Evolutionary conservation across 1,284 basidiomycete genomes (phyloP).

Genomic region (Fomitopsis betulina): DNA sequence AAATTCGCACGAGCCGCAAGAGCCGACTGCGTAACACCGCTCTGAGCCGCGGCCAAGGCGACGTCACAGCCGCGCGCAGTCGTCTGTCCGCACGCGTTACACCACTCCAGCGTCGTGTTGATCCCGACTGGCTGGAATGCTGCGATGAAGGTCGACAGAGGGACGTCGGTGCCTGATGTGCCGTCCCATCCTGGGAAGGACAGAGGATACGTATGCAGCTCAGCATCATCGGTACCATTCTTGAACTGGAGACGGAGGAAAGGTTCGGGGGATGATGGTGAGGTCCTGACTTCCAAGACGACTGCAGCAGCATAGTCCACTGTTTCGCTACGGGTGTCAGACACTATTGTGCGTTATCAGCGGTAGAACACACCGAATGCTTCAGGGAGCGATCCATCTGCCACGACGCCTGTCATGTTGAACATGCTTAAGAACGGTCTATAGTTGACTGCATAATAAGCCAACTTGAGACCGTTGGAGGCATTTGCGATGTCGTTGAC

Average conservation of each 20-base stretch:
- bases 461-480: slow-evolving; percentile 38
- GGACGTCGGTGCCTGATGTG: slow-evolving; percentile 35
- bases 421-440: slow-evolving; percentile 52
- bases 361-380: slow-evolving; percentile 29
- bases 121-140: slow-evolving; percentile 48
- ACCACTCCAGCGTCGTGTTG: slow-evolving; percentile 56
- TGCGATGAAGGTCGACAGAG: slow-evolving; percentile 51
- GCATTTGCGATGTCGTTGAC: slow-evolving; percentile 39
- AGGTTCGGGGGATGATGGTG: slow-evolving; percentile 22
- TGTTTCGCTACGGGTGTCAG: slow-evolving; percentile 5
- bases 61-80: slow-evolving; percentile 31
- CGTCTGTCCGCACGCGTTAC: slow-evolving; percentile 50
- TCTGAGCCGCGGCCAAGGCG: neutral
- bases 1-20: neutral
- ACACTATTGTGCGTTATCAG: slow-evolving; percentile 4
- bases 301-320: slow-evolving; percentile 44
- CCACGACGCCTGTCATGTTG: slow-evolving; percentile 42
- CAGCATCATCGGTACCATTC: slow-evolving; percentile 39
- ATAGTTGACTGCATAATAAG: slow-evolving; percentile 42
- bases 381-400: slow-evolving; percentile 25
- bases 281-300: slow-evolving; percentile 35
- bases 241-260: slow-evolving; percentile 60
- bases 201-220: slow-evolving; percentile 24
- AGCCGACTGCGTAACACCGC: neutral
- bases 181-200: slow-evolving; percentile 22